phyloP scores from a whole-genome alignment of 805 yeast genomes.

The Saccharomycopsis babjevae region DNA sequence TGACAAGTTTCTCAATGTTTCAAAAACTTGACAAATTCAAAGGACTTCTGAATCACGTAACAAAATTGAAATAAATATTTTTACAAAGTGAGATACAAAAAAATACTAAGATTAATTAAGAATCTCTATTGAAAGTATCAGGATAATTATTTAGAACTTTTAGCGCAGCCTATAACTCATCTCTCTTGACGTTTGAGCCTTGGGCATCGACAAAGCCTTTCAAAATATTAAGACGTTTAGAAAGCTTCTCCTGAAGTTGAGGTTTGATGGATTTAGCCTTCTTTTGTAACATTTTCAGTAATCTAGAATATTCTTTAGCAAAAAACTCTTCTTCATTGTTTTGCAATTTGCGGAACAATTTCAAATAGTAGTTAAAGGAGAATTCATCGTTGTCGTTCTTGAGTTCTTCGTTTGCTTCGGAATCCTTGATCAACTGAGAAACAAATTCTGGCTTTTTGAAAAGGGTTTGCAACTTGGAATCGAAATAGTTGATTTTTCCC shows the following conservation, averaged over 20 bases:
- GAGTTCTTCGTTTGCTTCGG: slow-evolving; percentile 29
- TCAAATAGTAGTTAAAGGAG: slow-evolving; percentile 37
- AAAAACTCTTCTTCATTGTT: slow-evolving; percentile 36
- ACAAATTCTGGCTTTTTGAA: slow-evolving; percentile 21
- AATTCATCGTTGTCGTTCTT: slow-evolving; percentile 22
- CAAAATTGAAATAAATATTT: too few relatives aligned
- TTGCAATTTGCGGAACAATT: slow-evolving; percentile 34
- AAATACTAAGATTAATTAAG: too few relatives aligned
- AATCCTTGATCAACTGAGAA: slow-evolving; percentile 21
- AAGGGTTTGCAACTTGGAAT: slow-evolving; percentile 23
- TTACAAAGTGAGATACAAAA: too few relatives aligned
- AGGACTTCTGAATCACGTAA: too few relatives aligned
- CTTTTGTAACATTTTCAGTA: slow-evolving; percentile 30
- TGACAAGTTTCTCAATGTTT: too few relatives aligned
- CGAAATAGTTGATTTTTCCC: slow-evolving; percentile 27
- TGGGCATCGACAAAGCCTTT: slow-evolving; percentile 15
- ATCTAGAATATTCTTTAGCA: slow-evolving; percentile 33
- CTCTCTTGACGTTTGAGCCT: not conserved
- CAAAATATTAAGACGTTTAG: slow-evolving; percentile 41
- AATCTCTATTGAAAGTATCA: too few relatives aligned
- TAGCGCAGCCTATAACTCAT: slow-evolving; percentile 10
- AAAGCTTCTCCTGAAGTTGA: slow-evolving; percentile 38
- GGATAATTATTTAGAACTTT: too few relatives aligned
- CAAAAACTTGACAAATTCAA: too few relatives aligned
- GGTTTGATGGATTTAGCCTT: slow-evolving; percentile 26